Conservation (phyloP, 2,329 filamentous ascomycete species). For the Colletotrichum chrysophilum region DNA sequence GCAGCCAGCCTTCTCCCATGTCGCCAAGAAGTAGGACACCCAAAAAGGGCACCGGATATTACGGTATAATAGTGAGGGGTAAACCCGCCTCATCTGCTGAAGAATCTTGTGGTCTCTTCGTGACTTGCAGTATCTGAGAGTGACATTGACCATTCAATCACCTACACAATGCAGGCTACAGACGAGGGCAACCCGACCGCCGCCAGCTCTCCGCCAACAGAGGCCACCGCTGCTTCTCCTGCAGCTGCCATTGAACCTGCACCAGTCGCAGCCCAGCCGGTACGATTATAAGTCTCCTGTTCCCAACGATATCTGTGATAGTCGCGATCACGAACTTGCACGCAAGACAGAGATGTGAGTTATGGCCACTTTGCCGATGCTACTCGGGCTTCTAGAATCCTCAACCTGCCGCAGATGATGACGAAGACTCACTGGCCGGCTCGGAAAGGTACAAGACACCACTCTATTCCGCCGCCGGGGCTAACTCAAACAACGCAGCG, state of each 20-base stretch:
- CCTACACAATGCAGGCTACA: neutral
- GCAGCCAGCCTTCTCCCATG: neutral
- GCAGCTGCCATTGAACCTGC: neutral
- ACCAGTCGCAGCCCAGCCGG: neutral
- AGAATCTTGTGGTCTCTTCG: neutral
- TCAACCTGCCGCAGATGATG: neutral
- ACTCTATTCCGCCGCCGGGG: neutral
- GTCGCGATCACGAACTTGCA: neutral
- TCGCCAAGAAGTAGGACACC: neutral
- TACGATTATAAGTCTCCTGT: neutral
- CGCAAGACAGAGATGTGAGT: neutral
- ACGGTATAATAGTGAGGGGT: neutral
- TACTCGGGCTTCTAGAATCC: neutral
- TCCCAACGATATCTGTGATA: neutral
- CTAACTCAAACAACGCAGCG: neutral
- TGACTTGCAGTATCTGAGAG: neutral
- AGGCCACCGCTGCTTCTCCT: neutral
- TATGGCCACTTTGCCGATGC: neutral
- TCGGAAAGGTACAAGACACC: neutral
- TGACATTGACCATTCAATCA: neutral
- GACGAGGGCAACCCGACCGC: neutral
- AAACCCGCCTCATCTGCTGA: neutral
- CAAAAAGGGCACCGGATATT: neutral
- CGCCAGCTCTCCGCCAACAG: neutral
- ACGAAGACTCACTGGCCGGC: neutral